Conservation (phyloP, 2,329 filamentous ascomycete species). For the Fusarium sp. region DNA sequence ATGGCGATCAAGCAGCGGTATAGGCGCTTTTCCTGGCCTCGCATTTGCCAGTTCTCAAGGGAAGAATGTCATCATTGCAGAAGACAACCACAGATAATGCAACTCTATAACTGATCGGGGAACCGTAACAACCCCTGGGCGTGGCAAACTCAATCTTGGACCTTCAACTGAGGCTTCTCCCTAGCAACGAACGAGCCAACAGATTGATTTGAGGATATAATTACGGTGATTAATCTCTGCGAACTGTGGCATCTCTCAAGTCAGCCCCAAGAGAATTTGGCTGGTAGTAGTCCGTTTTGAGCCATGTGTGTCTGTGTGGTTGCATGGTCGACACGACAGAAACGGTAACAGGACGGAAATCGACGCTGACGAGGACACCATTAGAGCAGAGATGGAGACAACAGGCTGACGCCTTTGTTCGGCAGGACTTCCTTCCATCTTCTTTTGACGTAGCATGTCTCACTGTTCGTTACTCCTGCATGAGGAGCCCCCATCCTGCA, state of each 20-base stretch:
- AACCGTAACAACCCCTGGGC: not conserved
- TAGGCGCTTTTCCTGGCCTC: not conserved
- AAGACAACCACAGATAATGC: not conserved
- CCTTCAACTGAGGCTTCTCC: not conserved
- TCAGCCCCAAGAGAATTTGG: not conserved
- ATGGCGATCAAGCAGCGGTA: not conserved
- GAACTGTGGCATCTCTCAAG: slow-evolving; percentile 1
- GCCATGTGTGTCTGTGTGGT: slow-evolving; percentile 32
- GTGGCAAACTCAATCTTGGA: slow-evolving; percentile 15
- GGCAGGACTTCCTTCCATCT: slow-evolving; percentile 11
- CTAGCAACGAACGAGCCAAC: not conserved
- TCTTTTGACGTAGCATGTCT: slow-evolving; percentile 34
- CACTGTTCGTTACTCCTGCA: slow-evolving; percentile 18
- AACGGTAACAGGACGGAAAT: slow-evolving; percentile 30
- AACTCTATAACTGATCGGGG: slow-evolving; percentile 8
- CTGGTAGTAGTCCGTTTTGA: slow-evolving; percentile 13
- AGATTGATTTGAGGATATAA: not conserved
- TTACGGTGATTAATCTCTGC: not conserved
- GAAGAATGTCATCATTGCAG: slow-evolving; percentile 10
- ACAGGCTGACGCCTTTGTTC: slow-evolving; percentile 3
- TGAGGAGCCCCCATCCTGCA: not conserved
- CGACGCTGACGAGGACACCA: slow-evolving; percentile 31
- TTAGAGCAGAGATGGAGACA: not conserved
- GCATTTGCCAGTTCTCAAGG: not conserved
- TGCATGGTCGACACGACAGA: slow-evolving; percentile 14